Base-by-base conservation (phyloP, 2,329 filamentous ascomycete genomes). In the Emmonsiellopsis sp. region DNA sequence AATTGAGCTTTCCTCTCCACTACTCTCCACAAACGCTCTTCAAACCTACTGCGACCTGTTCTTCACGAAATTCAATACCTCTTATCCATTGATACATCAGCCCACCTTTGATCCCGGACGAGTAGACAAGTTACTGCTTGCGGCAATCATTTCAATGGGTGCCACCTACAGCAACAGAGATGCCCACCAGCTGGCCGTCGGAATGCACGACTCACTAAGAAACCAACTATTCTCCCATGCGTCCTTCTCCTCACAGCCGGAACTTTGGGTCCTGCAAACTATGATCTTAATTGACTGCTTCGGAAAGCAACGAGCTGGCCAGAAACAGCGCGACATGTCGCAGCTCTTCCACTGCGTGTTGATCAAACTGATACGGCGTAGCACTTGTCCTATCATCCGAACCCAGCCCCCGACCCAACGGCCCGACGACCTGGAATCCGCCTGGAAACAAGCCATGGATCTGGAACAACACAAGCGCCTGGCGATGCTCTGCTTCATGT, bases 281-380 rank as follows among this genome's bases (percentile, higher is more conserved):
- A 82, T 84, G 36, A 65, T 85, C 7, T 66, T 85, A 0, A 80
- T 84, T 0, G 82, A 84, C 57, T 84, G 81, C 57, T 84, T 84
- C 53, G 82, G 82, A 2, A 84, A 84, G 62, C 81, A 78, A 39
- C 70, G 81, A 52, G 81, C 81, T 0, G 81, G 81, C 0, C 80
- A 82, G 56, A 80, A 80, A 48, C 81, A 85, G 58, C 79, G 83
- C 55, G 81, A 85, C 31, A 81, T 81, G 72, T 78, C 79, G 3
- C 81, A 84, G 59, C 64, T 85, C 0, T 84, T 80, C 58, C 77
- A 80, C 60, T 77, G 76, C 2, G 63, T 80, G 0, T 63, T 80
- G 2, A 80, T 80, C 59, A 80, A 80, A 49, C 65, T 80, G 1
- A 78, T 80, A 34, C 70, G 77, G 17, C 68, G 77, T 49, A 79